Evolutionary conservation across 164 flowering plant genomes (phyloP).

Genomic region (Chimonanthus praecox): DNA sequence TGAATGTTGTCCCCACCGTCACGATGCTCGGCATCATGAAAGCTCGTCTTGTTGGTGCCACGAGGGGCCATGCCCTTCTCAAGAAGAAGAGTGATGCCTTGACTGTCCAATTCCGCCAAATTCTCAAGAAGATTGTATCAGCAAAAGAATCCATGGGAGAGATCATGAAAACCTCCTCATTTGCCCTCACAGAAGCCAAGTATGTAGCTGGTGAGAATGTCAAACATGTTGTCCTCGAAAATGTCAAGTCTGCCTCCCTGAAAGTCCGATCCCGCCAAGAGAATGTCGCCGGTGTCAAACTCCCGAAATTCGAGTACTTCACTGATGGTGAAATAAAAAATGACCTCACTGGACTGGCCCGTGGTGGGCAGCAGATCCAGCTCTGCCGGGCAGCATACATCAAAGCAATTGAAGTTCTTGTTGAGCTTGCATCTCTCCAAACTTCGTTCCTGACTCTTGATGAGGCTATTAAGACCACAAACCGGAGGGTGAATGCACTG

Average conservation of each 20-base stretch:
- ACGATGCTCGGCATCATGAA: slow-evolving; percentile 86
- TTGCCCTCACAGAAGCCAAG: slow-evolving; percentile 90
- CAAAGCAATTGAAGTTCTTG: slow-evolving; percentile 87
- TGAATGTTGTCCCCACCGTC: slow-evolving; percentile 92
- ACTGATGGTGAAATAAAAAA: slow-evolving; percentile 87
- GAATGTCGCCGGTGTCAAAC: slow-evolving; percentile 91
- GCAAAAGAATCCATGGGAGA: slow-evolving; percentile 93
- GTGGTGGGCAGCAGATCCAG: slow-evolving; percentile 97
- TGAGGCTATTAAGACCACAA: slow-evolving; percentile 92
- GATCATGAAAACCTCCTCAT: slow-evolving; percentile 77
- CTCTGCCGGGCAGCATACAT: slow-evolving; percentile 74
- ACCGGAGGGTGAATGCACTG: slow-evolving; percentile 92
- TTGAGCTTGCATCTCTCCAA: slow-evolving; percentile 93
- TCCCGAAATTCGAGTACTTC: slow-evolving; percentile 83
- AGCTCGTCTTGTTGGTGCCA: slow-evolving; percentile 91
- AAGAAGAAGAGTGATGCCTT: slow-evolving; percentile 98
- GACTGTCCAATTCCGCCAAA: slow-evolving; percentile 84
- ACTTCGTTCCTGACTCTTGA: slow-evolving; percentile 91
- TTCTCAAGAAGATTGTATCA: slow-evolving; percentile 80
- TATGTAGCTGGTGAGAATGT: slow-evolving; percentile 94
- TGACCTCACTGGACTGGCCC: slow-evolving; percentile 84
- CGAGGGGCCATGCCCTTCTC: slow-evolving; percentile 93
- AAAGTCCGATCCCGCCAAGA: slow-evolving; percentile 78
- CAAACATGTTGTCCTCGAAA: slow-evolving; percentile 84
- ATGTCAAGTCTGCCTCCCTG: slow-evolving; percentile 64